Evolutionary conservation across 306 rosid species (phyloP).

Genomic region (Albizia julibrissin): DNA sequence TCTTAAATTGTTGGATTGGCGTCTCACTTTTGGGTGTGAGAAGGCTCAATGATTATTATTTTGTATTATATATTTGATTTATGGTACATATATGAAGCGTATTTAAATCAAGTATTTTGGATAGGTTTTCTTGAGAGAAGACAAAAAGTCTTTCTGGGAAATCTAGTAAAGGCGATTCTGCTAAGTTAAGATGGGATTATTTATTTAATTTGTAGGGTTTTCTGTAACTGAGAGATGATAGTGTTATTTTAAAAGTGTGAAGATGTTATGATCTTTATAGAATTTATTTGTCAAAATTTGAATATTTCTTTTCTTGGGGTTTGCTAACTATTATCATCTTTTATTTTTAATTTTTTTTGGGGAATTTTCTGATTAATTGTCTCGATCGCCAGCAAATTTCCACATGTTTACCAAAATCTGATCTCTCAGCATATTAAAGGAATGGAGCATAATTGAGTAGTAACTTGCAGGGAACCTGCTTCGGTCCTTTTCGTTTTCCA

Average conservation of each 20-base stretch:
- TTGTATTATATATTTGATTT: background rate
- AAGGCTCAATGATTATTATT: background rate
- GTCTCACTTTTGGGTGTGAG: constrained; percentile 60
- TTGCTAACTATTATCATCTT: background rate
- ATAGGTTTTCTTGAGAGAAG: background rate
- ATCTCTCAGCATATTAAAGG: background rate
- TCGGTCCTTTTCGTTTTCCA: no score
- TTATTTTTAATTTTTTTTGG: no score
- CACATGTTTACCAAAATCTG: background rate
- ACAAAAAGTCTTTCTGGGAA: background rate
- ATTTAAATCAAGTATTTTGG: background rate
- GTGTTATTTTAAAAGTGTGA: background rate
- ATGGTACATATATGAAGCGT: background rate
- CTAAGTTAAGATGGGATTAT: constrained; percentile 1
- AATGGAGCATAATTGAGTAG: background rate
- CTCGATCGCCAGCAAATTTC: background rate
- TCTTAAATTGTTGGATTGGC: constrained; percentile 78
- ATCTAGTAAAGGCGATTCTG: constrained; percentile 24
- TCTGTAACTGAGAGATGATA: constrained; percentile 26
- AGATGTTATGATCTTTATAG: background rate
- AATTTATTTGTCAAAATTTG: constrained; percentile 21
- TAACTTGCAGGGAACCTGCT: background rate
- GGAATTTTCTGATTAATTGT: no score
- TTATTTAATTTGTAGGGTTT: constrained; percentile 26
- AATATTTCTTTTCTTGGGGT: background rate